Conservation (phyloP, 345 rosid genomes). For the Boechera divaricarpa region DNA sequence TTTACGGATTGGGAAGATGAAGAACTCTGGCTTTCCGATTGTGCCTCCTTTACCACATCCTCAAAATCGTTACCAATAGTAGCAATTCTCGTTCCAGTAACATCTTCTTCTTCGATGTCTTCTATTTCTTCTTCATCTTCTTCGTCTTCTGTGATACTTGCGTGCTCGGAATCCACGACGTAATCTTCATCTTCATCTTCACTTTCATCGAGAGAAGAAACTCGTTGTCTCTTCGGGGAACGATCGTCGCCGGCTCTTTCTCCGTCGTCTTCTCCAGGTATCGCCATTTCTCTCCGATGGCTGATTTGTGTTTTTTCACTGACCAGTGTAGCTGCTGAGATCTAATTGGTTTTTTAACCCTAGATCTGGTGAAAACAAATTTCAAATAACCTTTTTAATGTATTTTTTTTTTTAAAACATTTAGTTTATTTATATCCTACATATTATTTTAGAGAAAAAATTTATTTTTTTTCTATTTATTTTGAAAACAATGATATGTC, state of each 20-base stretch:
- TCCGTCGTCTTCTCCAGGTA: background rate
- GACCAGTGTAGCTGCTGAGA: too few relatives aligned
- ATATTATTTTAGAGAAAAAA: too few relatives aligned
- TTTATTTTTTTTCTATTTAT: too few relatives aligned
- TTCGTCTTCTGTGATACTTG: too few relatives aligned
- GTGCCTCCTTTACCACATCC: background rate
- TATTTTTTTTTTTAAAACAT: too few relatives aligned
- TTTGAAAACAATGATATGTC: too few relatives aligned
- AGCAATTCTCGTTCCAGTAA: slow-evolving; percentile 7
- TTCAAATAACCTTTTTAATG: too few relatives aligned
- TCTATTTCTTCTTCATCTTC: background rate
- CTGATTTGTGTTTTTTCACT: too few relatives aligned
- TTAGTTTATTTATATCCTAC: too few relatives aligned
- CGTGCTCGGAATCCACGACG: too few relatives aligned
- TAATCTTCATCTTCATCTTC: background rate
- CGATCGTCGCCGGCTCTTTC: background rate
- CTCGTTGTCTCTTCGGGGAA: background rate
- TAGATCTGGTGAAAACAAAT: too few relatives aligned
- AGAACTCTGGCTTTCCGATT: background rate
- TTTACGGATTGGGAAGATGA: background rate
- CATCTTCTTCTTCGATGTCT: background rate
- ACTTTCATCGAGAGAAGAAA: background rate
- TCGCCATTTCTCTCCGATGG: background rate
- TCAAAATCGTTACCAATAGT: background rate
- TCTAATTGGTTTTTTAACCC: too few relatives aligned